Evolutionary conservation across 441 rosid genomes (phyloP).

Genomic region (Euphorbia celastroides): DNA sequence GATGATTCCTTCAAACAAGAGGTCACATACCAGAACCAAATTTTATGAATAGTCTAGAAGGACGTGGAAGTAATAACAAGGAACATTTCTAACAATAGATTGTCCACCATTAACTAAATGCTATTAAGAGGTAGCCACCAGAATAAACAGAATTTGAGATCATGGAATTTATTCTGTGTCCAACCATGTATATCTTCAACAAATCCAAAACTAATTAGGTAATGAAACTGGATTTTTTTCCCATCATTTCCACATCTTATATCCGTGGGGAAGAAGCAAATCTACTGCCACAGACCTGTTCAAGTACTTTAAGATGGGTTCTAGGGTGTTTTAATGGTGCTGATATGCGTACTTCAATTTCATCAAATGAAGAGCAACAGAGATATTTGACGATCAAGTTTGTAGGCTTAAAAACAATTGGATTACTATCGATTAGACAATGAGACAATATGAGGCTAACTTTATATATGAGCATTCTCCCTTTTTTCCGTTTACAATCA

Average conservation of each 20-base stretch:
- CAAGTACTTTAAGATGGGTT: not conserved
- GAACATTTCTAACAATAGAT: not conserved
- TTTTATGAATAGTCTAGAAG: not conserved
- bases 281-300: not conserved
- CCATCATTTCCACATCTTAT: not conserved
- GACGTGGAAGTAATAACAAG: not conserved
- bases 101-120: not conserved
- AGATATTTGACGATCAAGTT: not conserved
- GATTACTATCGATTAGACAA: too few relatives aligned
- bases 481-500: not conserved
- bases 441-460: too few relatives aligned
- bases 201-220: not conserved
- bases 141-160: not conserved
- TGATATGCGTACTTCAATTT: not conserved
- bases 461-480: not conserved
- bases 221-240: not conserved
- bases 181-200: not conserved
- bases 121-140: not conserved
- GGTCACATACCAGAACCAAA: not conserved
- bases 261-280: not conserved
- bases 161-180: not conserved
- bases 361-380: not conserved
- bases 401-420: not conserved
- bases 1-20: not conserved
- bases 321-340: not conserved